Percentiles rank a stretch among this genome's conserved stretches.
phyloP scores from a whole-genome alignment of 1,284 basidiomycete genomes.

The Macrocystidia cucumis region DNA sequence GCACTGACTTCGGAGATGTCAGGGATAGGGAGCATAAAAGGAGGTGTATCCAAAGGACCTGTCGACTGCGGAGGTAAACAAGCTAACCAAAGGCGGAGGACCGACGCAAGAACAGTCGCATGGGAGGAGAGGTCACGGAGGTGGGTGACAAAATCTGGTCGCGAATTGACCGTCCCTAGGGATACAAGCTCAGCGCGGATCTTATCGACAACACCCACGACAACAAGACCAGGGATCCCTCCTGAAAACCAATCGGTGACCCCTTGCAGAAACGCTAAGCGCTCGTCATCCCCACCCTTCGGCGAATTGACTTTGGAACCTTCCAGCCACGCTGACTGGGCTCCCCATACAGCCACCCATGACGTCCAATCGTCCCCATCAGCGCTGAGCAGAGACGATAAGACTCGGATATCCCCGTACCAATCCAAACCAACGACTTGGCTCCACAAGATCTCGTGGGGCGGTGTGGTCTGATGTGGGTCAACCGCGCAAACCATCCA shows the following conservation, averaged over 20 bases:
- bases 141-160: conserved; percentile 5
- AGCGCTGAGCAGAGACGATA: conserved; percentile 22
- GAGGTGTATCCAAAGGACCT: conserved; percentile 30
- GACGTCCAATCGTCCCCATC: conserved; percentile 21
- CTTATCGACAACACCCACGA: conserved; percentile 24
- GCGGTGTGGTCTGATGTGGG: conserved; percentile 81
- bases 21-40: conserved; percentile 49
- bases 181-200: conserved; percentile 21
- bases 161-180: conserved; percentile 5
- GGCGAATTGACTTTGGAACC: conserved; percentile 68
- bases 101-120: conserved; percentile 34
- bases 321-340: conserved; percentile 62
- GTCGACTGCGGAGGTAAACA: conserved; percentile 38
- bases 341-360: conserved; percentile 48
- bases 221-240: conserved; percentile 29
- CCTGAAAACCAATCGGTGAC: conserved; percentile 32
- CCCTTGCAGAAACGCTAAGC: conserved; percentile 25
- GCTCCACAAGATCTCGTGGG: conserved; percentile 88
- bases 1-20: conserved; percentile 45
- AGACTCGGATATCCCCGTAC: conserved; percentile 47
- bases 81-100: conserved; percentile 55
- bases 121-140: conserved; percentile 22
- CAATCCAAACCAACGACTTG: conserved; percentile 75
- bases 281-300: conserved; percentile 59
- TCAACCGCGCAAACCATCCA: conserved; percentile 86